Base-by-base conservation (phyloP, 192 early-diverging fungal species). In the Rhizoclosmatium sp. region DNA sequence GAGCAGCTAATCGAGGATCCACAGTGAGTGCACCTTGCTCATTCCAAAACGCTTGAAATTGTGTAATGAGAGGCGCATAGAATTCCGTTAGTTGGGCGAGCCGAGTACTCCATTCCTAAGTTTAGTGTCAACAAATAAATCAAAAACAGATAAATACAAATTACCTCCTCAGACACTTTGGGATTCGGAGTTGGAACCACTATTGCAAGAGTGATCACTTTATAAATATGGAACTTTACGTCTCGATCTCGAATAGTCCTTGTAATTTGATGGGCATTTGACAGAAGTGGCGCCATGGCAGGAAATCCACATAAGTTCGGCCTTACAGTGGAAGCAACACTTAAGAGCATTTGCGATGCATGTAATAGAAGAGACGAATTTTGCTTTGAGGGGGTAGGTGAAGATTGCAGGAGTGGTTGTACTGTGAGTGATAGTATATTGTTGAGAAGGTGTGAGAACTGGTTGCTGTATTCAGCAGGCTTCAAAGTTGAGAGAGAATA, bases 301-400 rank as follows among this genome's bases (percentile, higher is more conserved):
- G 78, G 70, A 31, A 48, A 74, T 19, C 47, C 14, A 21, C 77
- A n/a, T 12, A 78, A 14, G 45, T 77, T 42, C 46, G 80, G 61
- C n/a, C 72, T 59, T 3, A 81, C 74, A 4, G 73, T 77, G 4
- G 12, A 5, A 12, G 80, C 48, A 47, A 81, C 19, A 14, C 73
- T 77, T 21, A 47, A 10, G 5, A 81, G 47, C 39, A 81, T 51
- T 45, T 7, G 31, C 10, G 62, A 77, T 16, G 74, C 41, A 3
- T 40, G 9, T n/a, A 72, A 21, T 16, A 9, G 14, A 3, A 69
- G 9, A 14, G 19, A 12, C 12, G 45, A 47, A 67, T 66, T 40
- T 65, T 81, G 47, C 16, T 23, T 58, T 42, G 21, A 58, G 14
- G 21, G 10, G 56, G 47, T 41, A 21, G 49, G 44, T 21, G 5